Conservation (phyloP, 345 rosid genomes). For the Passiflora organensis region DNA sequence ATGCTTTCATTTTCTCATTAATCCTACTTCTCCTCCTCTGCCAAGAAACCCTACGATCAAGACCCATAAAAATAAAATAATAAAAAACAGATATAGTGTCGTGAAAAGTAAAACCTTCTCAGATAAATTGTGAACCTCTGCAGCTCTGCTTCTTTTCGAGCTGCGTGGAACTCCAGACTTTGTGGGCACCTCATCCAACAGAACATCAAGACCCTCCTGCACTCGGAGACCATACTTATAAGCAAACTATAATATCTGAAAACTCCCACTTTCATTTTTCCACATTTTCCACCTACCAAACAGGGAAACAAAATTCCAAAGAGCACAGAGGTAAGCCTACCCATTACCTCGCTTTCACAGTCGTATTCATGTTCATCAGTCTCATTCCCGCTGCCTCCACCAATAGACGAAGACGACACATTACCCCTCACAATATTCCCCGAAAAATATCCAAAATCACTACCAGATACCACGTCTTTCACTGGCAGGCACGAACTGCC, state of each 20-base stretch:
- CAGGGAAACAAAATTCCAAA: neutral
- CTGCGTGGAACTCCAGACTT: constrained; percentile 46
- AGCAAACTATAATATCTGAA: constrained; percentile 3
- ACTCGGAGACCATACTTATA: too few relatives aligned
- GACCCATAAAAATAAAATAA: neutral
- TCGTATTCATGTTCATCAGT: constrained; percentile 52
- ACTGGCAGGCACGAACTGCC: too few relatives aligned
- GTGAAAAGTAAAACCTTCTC: constrained; percentile 55
- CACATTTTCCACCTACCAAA: constrained; percentile 11
- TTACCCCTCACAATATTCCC: constrained; percentile 28
- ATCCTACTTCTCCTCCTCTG: constrained; percentile 96
- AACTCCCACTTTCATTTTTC: neutral
- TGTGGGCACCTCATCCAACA: constrained; percentile 42
- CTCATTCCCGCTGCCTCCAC: constrained; percentile 49
- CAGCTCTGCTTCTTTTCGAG: constrained; percentile 83
- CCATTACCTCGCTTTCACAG: constrained; percentile 69
- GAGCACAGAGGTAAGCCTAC: neutral
- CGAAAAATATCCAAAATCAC: constrained; percentile 19
- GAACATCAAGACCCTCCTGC: constrained; percentile 66
- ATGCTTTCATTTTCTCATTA: constrained; percentile 95
- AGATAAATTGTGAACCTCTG: constrained; percentile 91
- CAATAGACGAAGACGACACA: constrained; percentile 44
- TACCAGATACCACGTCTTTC: constrained; percentile 17
- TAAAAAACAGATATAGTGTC: neutral
- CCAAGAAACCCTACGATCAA: constrained; percentile 3